Evolutionary conservation across 2,329 filamentous ascomycete genomes (phyloP).

Genomic region (Aspergillus aculeatus): DNA sequence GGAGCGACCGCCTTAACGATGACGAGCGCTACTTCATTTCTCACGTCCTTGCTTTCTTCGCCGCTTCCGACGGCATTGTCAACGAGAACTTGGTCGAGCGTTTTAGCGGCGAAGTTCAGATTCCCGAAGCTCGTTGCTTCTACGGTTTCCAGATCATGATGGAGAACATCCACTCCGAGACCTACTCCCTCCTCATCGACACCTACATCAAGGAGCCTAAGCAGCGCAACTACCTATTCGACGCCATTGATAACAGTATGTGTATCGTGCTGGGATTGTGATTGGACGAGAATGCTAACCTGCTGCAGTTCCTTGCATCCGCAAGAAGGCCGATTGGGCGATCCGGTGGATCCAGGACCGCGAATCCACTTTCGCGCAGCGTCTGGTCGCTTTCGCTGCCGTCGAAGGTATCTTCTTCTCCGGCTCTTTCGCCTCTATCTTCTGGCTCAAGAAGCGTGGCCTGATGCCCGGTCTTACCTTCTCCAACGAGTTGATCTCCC

Average conservation of each 20-base stretch:
- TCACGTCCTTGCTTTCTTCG: conserved; percentile 98
- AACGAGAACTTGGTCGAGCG: conserved; percentile 99
- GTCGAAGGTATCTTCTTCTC: conserved; percentile 99
- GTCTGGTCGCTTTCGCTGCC: conserved; percentile 92
- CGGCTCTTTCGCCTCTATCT: conserved; percentile 96
- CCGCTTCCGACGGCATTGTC: conserved; percentile 97
- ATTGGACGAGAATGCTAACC: conserved; percentile 27
- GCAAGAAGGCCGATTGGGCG: conserved; percentile 98
- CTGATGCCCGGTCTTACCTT: conserved; percentile 98
- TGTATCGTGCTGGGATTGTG: conserved; percentile 16
- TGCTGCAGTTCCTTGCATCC: conserved; percentile 79
- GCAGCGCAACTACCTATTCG: conserved; percentile 92
- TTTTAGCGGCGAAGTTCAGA: conserved; percentile 94
- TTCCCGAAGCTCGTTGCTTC: conserved; percentile 98
- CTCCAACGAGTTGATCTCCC: conserved; percentile 99
- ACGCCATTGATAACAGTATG: conserved; percentile 95
- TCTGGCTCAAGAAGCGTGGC: conserved; percentile 99
- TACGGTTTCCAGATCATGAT: conserved; percentile 99
- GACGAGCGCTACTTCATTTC: conserved; percentile 99
- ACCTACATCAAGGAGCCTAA: conserved; percentile 98
- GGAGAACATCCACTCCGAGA: conserved; percentile 99
- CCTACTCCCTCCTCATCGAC: conserved; percentile 97
- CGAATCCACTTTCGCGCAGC: conserved; percentile 90
- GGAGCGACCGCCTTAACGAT: conserved; percentile 95
- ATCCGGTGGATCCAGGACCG: conserved; percentile 91